These are phyloP conservation scores for Dictyophora rubrovolvata DNA, from an alignment of 768 basidiomycete genomes.

Conservation along the genomic window DNA sequence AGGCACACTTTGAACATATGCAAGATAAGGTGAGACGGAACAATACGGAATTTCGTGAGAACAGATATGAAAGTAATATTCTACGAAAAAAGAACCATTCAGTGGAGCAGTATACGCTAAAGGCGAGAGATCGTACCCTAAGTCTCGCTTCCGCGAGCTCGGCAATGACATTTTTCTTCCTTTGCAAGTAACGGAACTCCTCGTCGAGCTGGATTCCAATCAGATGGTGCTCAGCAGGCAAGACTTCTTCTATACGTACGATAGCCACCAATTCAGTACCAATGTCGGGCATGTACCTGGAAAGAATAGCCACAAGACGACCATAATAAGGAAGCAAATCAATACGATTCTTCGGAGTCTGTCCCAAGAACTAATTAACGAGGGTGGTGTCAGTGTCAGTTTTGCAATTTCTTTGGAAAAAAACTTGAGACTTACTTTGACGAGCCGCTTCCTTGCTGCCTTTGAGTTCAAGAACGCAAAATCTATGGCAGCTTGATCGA, in stretches of 20 bases:
- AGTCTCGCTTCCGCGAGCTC: constrained; percentile 78
- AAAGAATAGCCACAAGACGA: constrained; percentile 77
- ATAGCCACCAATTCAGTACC: constrained; percentile 71
- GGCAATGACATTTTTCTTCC: constrained; percentile 86
- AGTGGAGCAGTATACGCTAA: neutral
- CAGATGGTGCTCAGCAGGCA: neutral
- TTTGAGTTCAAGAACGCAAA: constrained; percentile 97
- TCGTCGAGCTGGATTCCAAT: constrained; percentile 66
- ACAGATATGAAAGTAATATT: constrained; percentile 84
- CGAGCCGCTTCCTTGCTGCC: constrained; percentile 82
- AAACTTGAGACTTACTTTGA: constrained; percentile 47
- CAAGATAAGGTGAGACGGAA: constrained; percentile 83
- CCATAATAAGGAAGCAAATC: constrained; percentile 93
- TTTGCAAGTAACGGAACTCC: constrained; percentile 90
- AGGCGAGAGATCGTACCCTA: constrained; percentile 42
- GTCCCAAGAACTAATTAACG: constrained; percentile 54
- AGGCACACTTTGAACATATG: constrained; percentile 96
- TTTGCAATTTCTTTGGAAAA: constrained; percentile 5
- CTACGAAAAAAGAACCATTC: constrained; percentile 28
- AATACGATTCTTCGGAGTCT: constrained; percentile 77
- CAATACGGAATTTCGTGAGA: constrained; percentile 90
- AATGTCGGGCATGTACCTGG: constrained; percentile 89
- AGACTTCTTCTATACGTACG: constrained; percentile 36
- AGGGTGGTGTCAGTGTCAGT: neutral
- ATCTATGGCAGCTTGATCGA: constrained; percentile 91